Evolutionary conservation across 2,329 filamentous ascomycete species (phyloP).

Genomic region (Chrysosporium keratinophilum): DNA sequence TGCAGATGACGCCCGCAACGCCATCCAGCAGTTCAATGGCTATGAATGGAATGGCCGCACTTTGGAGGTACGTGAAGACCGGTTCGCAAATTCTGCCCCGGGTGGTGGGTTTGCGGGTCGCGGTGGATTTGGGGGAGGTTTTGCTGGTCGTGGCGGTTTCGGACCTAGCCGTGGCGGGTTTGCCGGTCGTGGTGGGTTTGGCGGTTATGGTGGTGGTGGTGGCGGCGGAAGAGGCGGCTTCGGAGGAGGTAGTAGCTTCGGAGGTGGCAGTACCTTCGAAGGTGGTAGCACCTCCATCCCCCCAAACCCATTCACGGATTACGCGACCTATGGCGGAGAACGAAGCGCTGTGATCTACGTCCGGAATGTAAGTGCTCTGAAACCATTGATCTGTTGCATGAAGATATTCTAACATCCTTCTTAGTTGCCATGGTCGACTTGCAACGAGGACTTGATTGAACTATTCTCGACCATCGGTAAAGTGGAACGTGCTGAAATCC

Average conservation of each 20-base stretch:
- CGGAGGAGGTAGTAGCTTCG: constrained; percentile 39
- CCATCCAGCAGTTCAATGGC: constrained; percentile 94
- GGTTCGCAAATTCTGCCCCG: constrained; percentile 55
- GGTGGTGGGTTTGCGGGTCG: constrained; percentile 37
- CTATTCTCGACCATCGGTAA: constrained; percentile 97
- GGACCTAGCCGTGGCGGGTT: constrained; percentile 48
- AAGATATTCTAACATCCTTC: constrained; percentile 21
- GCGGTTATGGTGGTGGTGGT: constrained; percentile 49
- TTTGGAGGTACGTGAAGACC: constrained; percentile 91
- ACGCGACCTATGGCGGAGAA: constrained; percentile 76
- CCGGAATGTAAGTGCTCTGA: constrained; percentile 64
- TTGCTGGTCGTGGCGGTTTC: constrained; percentile 45
- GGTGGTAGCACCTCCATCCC: constrained; percentile 41
- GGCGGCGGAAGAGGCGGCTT: constrained; percentile 38
- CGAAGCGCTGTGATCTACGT: constrained; percentile 81
- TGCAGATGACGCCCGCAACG: constrained; percentile 85
- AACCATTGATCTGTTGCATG: background rate
- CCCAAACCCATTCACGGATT: constrained; percentile 88
- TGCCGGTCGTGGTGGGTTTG: constrained; percentile 42
- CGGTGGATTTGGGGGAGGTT: constrained; percentile 29
- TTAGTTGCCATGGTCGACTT: constrained; percentile 95
- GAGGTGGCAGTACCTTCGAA: constrained; percentile 23
- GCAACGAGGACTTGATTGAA: constrained; percentile 93
- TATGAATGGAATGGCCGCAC: constrained; percentile 95
- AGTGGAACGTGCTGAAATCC: constrained; percentile 96